Evolutionary conservation across 352 stramenopile species (phyloP).

Genomic region (Phytophthora fragariaefolia): DNA sequence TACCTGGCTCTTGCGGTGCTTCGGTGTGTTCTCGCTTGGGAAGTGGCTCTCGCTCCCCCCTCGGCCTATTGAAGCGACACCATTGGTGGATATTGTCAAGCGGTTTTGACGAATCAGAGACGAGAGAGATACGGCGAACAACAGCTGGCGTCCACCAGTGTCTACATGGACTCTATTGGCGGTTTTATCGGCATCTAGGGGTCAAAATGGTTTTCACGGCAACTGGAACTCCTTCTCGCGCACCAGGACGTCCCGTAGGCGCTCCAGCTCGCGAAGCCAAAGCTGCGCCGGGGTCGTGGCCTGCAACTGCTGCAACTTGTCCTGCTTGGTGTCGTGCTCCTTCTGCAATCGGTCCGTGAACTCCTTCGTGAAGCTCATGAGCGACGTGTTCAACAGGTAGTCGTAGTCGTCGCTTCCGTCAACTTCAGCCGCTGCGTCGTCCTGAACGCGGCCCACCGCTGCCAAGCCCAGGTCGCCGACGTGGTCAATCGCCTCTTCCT

Average conservation of each 20-base stretch:
- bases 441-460: slow-evolving; percentile 26
- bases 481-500: slow-evolving; percentile 42
- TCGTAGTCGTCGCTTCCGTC: slow-evolving; percentile 89
- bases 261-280: slow-evolving; percentile 81
- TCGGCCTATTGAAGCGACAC: neutral
- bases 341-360: slow-evolving; percentile 91
- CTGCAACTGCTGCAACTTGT: slow-evolving; percentile 89
- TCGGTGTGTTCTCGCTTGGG: slow-evolving; percentile 37
- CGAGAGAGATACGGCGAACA: neutral
- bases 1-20: slow-evolving; percentile 33
- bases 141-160: slow-evolving; percentile 12
- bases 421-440: slow-evolving; percentile 25
- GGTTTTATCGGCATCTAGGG: slow-evolving; percentile 16
- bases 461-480: slow-evolving; percentile 32
- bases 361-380: slow-evolving; percentile 98
- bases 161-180: slow-evolving; percentile 36
- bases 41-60: slow-evolving; percentile 32
- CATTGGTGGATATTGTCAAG: slow-evolving; percentile 38
- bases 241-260: slow-evolving; percentile 62
- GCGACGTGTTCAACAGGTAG: slow-evolving; percentile 98
- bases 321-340: slow-evolving; percentile 91
- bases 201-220: slow-evolving; percentile 10
- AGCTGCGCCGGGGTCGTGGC: slow-evolving; percentile 85
- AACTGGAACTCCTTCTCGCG: slow-evolving; percentile 76
- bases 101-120: slow-evolving; percentile 34